Base-by-base conservation (phyloP, 2,329 filamentous ascomycete species). In the Colletotrichum abscissum region DNA sequence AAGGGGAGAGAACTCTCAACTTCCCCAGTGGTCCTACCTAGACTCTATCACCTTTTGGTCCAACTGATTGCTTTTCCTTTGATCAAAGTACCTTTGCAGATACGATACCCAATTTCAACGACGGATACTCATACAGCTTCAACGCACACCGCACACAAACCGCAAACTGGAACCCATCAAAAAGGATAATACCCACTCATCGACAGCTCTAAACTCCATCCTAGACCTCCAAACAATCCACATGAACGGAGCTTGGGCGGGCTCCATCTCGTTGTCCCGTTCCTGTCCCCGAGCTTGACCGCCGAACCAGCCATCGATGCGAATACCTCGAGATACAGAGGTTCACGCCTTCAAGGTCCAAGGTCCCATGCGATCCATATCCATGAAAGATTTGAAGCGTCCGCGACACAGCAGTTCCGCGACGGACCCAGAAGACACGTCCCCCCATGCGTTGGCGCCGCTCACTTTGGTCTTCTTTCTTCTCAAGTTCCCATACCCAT, bases 191-290 rank as follows among this genome's bases (percentile, higher is more conserved):
- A 49, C 19, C 52, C 60, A 52, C 38, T 35, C 38, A 22, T n/a
- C 28, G n/a, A 19, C 64, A 67, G 58, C 30, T 59, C 22, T 22
- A 19, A 38, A 46, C 35, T 12, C 54, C 55, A 26, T 54, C 38
- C 35, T n/a, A 6, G 26, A 28, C 22, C 63, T 57, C 49, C 64
- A 72, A 72, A 42, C 69, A 68, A 68, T 38, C 69, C 69, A 68
- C 64, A 63, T 63, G 26, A 49, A 72, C 52, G 59, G 59, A 67
- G 57, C 38, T 16, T 12, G 52, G 55, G 46, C 46, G 42, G 65
- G 30, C 35, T 35, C 57, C 49, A 63, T 42, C 42, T 49, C 35
- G 57, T 63, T 52, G 49, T 38, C 46, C 66, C 58, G 49, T 62
- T 30, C 33, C 62, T 19, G 19, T 33, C 60, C 22, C 42, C 63